These are phyloP conservation scores for Populus euphratica DNA, from an alignment of 345 rosid species.

Conservation along the genomic window DNA sequence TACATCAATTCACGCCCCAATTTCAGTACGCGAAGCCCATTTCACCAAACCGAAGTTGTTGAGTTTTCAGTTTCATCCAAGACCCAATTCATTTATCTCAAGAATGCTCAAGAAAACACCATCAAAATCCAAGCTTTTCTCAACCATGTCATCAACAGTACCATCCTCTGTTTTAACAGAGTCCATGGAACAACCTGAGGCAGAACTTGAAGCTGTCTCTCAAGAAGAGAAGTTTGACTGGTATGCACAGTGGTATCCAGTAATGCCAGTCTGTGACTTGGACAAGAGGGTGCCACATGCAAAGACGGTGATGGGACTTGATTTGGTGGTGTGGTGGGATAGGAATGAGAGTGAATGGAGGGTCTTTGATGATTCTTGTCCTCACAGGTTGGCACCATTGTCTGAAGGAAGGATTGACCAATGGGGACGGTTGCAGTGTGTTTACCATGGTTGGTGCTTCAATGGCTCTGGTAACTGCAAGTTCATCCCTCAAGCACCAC, in stretches of 20 bases:
- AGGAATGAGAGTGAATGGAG: slow-evolving; percentile 49
- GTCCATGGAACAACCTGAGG: background rate
- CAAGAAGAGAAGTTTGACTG: slow-evolving; percentile 52
- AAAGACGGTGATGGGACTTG: slow-evolving; percentile 66
- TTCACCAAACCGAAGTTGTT: slow-evolving; percentile 18
- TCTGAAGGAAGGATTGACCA: slow-evolving; percentile 82
- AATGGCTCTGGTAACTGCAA: slow-evolving; percentile 33
- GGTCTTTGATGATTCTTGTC: slow-evolving; percentile 36
- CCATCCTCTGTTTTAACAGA: slow-evolving; percentile 22
- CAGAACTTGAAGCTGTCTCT: slow-evolving; percentile 21
- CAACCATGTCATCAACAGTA: slow-evolving; percentile 34
- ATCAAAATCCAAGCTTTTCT: slow-evolving; percentile 23
- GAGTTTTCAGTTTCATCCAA: slow-evolving; percentile 8
- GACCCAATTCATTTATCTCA: slow-evolving; percentile 11
- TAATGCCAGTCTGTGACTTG: slow-evolving; percentile 74
- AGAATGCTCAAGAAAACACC: background rate
- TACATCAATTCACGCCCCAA: slow-evolving; percentile 2
- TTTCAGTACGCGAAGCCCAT: slow-evolving; percentile 16
- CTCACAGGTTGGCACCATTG: slow-evolving; percentile 39
- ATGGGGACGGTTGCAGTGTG: slow-evolving; percentile 74
- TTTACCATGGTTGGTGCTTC: slow-evolving; percentile 92
- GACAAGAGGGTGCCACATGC: slow-evolving; percentile 70
- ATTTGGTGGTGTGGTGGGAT: slow-evolving; percentile 85
- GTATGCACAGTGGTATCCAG: slow-evolving; percentile 66
- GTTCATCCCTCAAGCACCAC: slow-evolving; percentile 51